Base-by-base conservation (phyloP, 2,329 filamentous ascomycete species). In the Fusarium illudens region DNA sequence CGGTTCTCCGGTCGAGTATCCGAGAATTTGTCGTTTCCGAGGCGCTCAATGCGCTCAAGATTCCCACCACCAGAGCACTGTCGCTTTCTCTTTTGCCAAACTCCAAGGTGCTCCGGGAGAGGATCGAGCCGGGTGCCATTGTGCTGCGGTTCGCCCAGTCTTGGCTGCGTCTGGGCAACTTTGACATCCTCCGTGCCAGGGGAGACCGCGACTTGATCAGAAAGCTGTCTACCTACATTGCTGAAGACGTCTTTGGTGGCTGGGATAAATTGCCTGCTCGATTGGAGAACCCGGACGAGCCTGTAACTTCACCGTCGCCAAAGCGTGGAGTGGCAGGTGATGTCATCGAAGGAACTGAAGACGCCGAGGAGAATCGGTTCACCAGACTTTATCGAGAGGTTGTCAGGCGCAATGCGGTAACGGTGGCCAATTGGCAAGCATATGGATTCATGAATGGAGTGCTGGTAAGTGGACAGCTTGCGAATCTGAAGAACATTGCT, bases 391-490 rank as follows among this genome's bases (percentile, higher is more conserved):
- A 96, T 78, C 90, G 96, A 33, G 94, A 97, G 74, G 90, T 99
- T 58, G 89, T 90, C 4, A 89, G 93, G 39, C 88, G 92, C 30
- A 99, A 97, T 75, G 96, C 96, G 1, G 84, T 86, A 61, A 96
- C 92, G 0, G 94, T 98, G 2, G 96, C 96, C 11, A 87, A 91
- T 70, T 98, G 96, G 95, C 96, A 99, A 81, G 94, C 93, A 0
- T 98, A 98, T 75, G 96, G 93, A n/a, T 99, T 99, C 81, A 98
- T 97, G 86, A 99, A 99, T 74, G 96, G 96, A 46, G 96, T 99
- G 4, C 84, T 99, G 60, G 79, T 81, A 68, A 66, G 75, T 67
- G 11, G 32, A 5, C 29, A 11, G 11, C 7, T 3, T 11, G 17
- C 4, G 4, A n/a, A 8, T 19, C 32, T 12, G 8, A 34, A 10